Evolutionary conservation across 1,139 yeast species (phyloP).

Genomic region (Saccharomyces hybrid): DNA sequence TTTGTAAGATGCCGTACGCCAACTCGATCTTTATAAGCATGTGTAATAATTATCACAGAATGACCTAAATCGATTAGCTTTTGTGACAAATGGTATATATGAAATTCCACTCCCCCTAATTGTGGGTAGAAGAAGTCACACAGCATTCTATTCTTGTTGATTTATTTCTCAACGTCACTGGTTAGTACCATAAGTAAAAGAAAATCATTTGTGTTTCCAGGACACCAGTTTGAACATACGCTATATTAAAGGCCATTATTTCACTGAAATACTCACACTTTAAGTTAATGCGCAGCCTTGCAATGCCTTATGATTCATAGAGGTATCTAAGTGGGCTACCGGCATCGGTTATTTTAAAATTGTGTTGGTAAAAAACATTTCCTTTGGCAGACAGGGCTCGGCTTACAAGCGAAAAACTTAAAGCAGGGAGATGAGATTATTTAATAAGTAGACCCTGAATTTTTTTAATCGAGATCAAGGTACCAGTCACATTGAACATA

Average conservation of each 20-base stretch:
- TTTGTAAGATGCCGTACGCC: constrained; percentile 81
- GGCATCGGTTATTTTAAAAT: neutral
- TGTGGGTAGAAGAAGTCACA: constrained; percentile 98
- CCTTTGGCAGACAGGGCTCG: neutral
- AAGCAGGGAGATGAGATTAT: neutral
- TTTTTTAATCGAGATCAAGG: neutral
- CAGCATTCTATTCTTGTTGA: constrained; percentile 53
- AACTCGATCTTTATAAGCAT: constrained; percentile 71
- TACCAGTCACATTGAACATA: neutral
- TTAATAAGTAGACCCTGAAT: neutral
- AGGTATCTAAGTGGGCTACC: neutral
- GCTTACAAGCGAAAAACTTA: neutral
- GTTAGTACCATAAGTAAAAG: neutral
- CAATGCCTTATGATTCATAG: neutral
- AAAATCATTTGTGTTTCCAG: neutral
- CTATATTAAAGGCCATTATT: neutral
- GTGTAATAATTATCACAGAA: constrained; percentile 84
- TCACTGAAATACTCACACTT: neutral
- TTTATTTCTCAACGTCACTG: neutral
- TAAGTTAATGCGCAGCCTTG: too few relatives aligned
- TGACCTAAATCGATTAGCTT: constrained; percentile 80
- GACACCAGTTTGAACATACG: neutral
- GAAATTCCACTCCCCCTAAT: constrained; percentile 96
- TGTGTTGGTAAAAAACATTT: neutral
- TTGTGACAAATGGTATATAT: constrained; percentile 76